Evolutionary conservation across 1,284 basidiomycete species (phyloP).

Genomic region (Athelia psychrophila): DNA sequence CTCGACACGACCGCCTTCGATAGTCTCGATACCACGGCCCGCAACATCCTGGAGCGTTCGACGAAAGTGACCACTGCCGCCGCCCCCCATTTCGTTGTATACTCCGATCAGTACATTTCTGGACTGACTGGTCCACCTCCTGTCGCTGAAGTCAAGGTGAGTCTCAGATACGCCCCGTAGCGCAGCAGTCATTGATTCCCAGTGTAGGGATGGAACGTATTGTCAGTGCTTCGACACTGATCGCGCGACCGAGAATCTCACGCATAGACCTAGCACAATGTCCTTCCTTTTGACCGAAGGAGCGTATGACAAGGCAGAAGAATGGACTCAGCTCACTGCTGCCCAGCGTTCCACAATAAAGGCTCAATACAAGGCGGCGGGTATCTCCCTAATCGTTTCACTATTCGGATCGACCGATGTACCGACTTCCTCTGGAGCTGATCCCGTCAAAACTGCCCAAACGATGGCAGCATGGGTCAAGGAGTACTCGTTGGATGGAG

Average conservation of each 20-base stretch:
- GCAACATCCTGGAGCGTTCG: neutral
- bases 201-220: neutral
- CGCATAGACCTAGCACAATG: neutral
- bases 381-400: slow-evolving; percentile 16
- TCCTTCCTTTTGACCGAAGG: slow-evolving; percentile 11
- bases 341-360: slow-evolving; percentile 10
- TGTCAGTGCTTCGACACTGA: neutral
- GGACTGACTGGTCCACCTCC: neutral
- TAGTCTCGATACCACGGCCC: neutral
- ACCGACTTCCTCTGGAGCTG: slow-evolving; percentile 10
- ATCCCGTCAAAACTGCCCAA: slow-evolving; percentile 13
- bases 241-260: neutral
- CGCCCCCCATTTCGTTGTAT: neutral
- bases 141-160: neutral
- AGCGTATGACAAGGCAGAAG: slow-evolving; percentile 10
- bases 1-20: neutral
- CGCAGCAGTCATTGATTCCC: neutral
- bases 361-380: slow-evolving; percentile 10
- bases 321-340: slow-evolving; percentile 9
- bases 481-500: slow-evolving; percentile 27
- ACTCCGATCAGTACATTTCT: neutral
- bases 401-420: slow-evolving; percentile 20
- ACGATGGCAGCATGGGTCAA: slow-evolving; percentile 18
- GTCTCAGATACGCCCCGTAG: neutral
- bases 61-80: neutral